phyloP scores from a whole-genome alignment of 2,329 filamentous ascomycete genomes.

The Shiraia sp. region DNA sequence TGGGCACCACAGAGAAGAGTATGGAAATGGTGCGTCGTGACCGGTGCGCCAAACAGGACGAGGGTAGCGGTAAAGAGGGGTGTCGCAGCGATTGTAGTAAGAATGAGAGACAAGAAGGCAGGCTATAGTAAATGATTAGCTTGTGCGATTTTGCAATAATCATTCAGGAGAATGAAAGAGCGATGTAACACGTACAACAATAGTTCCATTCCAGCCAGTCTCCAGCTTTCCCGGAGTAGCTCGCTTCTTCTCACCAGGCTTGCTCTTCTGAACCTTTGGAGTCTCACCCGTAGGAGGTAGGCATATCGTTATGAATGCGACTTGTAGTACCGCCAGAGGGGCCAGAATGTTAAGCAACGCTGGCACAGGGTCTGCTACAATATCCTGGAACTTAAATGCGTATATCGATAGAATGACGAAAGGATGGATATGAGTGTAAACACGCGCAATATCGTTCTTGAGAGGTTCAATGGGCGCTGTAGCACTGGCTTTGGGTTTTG shows the following conservation, averaged over 20 bases:
- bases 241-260: constrained; percentile 47
- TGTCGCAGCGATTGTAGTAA: constrained; percentile 59
- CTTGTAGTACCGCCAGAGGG: constrained; percentile 67
- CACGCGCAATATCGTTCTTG: constrained; percentile 52
- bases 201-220: constrained; percentile 30
- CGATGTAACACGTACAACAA: constrained; percentile 46
- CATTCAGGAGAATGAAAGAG: not conserved
- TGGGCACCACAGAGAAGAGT: constrained; percentile 82
- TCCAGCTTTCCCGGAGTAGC: constrained; percentile 27
- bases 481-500: constrained; percentile 23
- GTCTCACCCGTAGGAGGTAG: constrained; percentile 57
- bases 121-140: constrained; percentile 55
- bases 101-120: constrained; percentile 68
- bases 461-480: constrained; percentile 53
- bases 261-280: constrained; percentile 56
- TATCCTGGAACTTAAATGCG: constrained; percentile 63
- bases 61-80: constrained; percentile 65
- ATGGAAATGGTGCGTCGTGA: constrained; percentile 77
- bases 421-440: constrained; percentile 70
- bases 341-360: constrained; percentile 66
- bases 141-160: not conserved
- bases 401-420: constrained; percentile 67
- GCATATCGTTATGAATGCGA: constrained; percentile 61
- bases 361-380: constrained; percentile 71
- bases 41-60: constrained; percentile 88